A percentile compares a stretch with the other conserved stretches of the same genome.
phyloP scores from a whole-genome alignment of 345 rosid genomes.

The Turritis glabra region DNA sequence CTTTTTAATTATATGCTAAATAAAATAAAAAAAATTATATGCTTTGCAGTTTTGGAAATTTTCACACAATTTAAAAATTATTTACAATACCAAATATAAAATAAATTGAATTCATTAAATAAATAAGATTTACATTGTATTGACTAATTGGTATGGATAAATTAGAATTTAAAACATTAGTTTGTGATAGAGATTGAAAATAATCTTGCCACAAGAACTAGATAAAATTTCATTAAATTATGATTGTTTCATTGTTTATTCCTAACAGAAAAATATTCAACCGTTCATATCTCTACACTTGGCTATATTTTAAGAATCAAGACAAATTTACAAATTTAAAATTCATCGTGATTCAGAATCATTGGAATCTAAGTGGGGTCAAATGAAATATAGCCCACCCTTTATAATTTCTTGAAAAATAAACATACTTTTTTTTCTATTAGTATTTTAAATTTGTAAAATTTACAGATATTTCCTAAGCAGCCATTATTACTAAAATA shows the following conservation, averaged over 20 bases:
- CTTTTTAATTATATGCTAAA: no score
- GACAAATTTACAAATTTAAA: neutral
- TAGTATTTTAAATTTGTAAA: no score
- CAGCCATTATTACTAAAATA: neutral
- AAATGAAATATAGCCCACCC: conserved; percentile 1
- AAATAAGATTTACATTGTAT: neutral
- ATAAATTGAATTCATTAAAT: neutral
- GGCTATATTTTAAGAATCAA: neutral
- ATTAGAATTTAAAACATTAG: neutral
- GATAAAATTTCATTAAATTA: neutral
- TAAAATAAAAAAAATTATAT: no score
- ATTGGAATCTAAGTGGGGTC: conserved; percentile 23
- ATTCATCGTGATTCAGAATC: conserved; percentile 5
- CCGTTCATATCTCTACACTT: conserved; percentile 1
- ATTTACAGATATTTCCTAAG: conserved; percentile 1
- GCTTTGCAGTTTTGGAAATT: neutral
- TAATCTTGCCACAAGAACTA: neutral
- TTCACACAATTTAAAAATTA: neutral
- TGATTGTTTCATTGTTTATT: neutral
- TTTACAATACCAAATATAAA: neutral
- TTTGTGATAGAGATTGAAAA: neutral
- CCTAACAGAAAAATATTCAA: neutral
- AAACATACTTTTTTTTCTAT: no score
- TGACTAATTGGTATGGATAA: neutral
- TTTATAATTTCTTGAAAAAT: neutral